Evolutionary conservation across 176 grass and related monocot genomes (phyloP), one percentile per base, ranked within the genome.

Genomic region (Chloris gayana): DNA sequence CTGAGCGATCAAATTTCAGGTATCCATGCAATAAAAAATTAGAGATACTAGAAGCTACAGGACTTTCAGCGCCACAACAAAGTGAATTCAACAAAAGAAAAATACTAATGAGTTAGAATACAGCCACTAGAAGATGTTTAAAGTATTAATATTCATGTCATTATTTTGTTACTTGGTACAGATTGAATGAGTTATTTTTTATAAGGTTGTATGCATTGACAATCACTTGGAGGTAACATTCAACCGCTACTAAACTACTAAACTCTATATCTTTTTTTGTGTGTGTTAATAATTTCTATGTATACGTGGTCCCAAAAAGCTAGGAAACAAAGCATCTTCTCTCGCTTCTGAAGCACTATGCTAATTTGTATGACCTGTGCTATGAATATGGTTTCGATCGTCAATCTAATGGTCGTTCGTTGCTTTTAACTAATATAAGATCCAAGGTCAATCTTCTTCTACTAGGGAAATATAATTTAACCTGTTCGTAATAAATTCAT

Each of bases 71-170:
- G 32, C 1, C 21, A 61, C 17, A 47, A n/a, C 21, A 31, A 65
- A 24, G 5, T 6, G 32, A 24, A 17, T 33, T 63, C 34, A 11
- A 11, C 11, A 0, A 37, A 8, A 4, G 0, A 21, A 7, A 22
- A 25, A 45, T 44, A 32, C 10, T 50, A 77, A 60, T 60, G 24
- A 47, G 75, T 64, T 65, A 47, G 59, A 22, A 64, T 64, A 64
- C 60, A 64, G 2, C 75, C 64, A 33, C 46, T 59, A 47, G 4
- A 22, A 54, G 47, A 50, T 7, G 14, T 53, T 19, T 54, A 54
- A 54, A 3, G 19, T 54, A 22, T 21, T 8, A 53, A 21, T 21
- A 18, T 50, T 50, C 14, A 50, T 50, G 14, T 50, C 5, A 5
- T 50, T 17, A 54, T 7, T 54, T 54, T 54, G 21, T 54, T 54